Conservation (phyloP, 352 stramenopile genomes). For the Pythium utonaiense region DNA sequence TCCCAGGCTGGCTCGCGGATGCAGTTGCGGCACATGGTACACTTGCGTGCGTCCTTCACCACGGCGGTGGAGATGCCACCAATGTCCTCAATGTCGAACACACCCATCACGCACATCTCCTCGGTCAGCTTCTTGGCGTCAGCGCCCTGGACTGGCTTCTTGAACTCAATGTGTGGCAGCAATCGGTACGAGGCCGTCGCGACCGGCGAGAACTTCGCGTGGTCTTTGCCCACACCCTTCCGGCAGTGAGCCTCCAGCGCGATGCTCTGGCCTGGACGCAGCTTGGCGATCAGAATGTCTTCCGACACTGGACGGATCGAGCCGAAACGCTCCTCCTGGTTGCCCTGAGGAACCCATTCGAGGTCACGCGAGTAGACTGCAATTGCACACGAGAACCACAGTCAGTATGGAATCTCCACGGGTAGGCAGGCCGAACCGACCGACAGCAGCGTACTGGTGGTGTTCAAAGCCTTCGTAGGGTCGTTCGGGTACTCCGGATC, state of each 20-base stretch:
- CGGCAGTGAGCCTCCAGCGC: conserved; percentile 93
- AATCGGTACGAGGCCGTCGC: conserved; percentile 94
- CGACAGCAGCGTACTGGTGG: conserved; percentile 37
- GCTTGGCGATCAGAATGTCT: conserved; percentile 96
- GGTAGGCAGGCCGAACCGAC: background rate
- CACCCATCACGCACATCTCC: conserved; percentile 67
- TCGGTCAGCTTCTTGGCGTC: conserved; percentile 60
- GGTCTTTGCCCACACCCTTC: conserved; percentile 95
- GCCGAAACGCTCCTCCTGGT: conserved; percentile 90
- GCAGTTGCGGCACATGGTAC: conserved; percentile 97
- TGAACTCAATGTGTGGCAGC: conserved; percentile 82
- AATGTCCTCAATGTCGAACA: conserved; percentile 93
- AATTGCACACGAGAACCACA: background rate
- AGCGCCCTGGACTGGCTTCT: conserved; percentile 51
- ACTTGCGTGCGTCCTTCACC: conserved; percentile 84
- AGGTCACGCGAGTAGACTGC: conserved; percentile 93
- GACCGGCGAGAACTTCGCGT: conserved; percentile 97
- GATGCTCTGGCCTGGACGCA: conserved; percentile 95
- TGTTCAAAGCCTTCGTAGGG: conserved; percentile 58
- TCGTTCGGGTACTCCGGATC: conserved; percentile 67
- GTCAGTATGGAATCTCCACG: background rate
- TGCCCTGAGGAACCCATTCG: conserved; percentile 96
- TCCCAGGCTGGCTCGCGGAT: conserved; percentile 88
- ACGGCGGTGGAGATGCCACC: conserved; percentile 64
- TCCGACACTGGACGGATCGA: conserved; percentile 87